Evolutionary conservation across 148 eudicot genomes (phyloP), one percentile per base, ranked within the genome.

Genomic region (Vaccinium vitisidaea): DNA sequence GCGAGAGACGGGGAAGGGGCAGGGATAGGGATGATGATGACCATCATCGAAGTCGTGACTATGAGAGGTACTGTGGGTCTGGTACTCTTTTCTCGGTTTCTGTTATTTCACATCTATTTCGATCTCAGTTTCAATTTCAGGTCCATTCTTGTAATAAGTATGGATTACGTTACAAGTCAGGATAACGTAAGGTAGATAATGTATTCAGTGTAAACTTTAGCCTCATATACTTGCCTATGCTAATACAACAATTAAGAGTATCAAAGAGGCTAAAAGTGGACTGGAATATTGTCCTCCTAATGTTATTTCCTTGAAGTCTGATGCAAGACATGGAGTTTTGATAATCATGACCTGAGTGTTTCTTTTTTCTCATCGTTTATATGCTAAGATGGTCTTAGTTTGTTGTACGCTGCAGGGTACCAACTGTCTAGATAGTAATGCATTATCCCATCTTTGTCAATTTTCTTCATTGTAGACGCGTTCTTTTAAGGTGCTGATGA

Each of bases 1-100:
- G 93, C 84, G 98, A 95, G 80, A 91, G 95, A 88, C 85, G 93
- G 90, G 98, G 91, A 80, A 88, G 91, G 83, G 93, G 92, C 84
- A 90, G 96, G 84, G 93, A 87, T 50, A 94, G 94, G 80, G 93
- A 88, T 46, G 95, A 91, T 84, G 97, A 92, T 87, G 88, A 91
- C 75, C 85, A 86, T 67, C 85, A 86, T 88, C 87, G 91, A 71
- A 89, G 93, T 87, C 91, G 93, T 50, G 92, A 91, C 82, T 79
- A 85, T 92, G 97, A 91, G 48, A 91, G 95, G 98, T 95, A 84
- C 79, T 56, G 5, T 27, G 21, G 16, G 59, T 74, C 46, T 39
- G 70, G 18, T 58, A 8, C 50, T 56, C 53, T 39, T 43, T 8
- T 59, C 8, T n/a, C 14, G 18, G 19, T 80, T 80, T 80, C 18